Conservation (phyloP, 1,284 basidiomycete species). For the Sporisorium exsertum region DNA sequence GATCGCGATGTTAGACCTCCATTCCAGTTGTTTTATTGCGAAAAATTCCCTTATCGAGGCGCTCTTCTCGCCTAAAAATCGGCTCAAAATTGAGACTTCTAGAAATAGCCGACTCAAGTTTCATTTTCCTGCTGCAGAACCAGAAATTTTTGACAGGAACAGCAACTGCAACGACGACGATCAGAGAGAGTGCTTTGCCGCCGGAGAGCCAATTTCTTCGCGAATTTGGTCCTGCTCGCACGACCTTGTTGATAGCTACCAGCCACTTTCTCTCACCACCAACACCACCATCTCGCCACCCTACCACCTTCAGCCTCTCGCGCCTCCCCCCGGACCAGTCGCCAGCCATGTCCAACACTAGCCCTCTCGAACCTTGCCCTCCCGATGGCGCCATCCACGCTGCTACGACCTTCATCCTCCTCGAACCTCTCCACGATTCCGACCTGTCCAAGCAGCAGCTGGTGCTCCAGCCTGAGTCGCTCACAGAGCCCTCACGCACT, state of each 20-base stretch:
- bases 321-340: neutral
- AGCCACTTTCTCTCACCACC: neutral
- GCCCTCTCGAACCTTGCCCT: slow-evolving; percentile 37
- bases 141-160: no score
- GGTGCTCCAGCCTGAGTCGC: neutral
- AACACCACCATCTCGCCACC: neutral
- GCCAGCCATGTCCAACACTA: slow-evolving; percentile 38
- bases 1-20: no score
- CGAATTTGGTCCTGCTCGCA: neutral
- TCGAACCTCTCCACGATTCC: slow-evolving; percentile 30
- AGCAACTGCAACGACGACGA: no score
- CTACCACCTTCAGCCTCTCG: neutral
- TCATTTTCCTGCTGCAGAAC: no score
- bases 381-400: slow-evolving; percentile 22
- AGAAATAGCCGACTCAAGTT: no score
- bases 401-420: slow-evolving; percentile 21
- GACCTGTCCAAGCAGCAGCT: slow-evolving; percentile 17
- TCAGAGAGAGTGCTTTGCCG: neutral
- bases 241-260: neutral
- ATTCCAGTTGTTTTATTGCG: no score
- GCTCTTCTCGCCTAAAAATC: no score
- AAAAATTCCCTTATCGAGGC: no score
- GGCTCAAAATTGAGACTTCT: no score
- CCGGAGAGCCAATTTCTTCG: neutral
- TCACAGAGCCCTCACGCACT: slow-evolving; percentile 7